These are phyloP conservation scores for Omphalotus guepiniiformis DNA, from an alignment of 768 basidiomycete species.

Conservation along the genomic window DNA sequence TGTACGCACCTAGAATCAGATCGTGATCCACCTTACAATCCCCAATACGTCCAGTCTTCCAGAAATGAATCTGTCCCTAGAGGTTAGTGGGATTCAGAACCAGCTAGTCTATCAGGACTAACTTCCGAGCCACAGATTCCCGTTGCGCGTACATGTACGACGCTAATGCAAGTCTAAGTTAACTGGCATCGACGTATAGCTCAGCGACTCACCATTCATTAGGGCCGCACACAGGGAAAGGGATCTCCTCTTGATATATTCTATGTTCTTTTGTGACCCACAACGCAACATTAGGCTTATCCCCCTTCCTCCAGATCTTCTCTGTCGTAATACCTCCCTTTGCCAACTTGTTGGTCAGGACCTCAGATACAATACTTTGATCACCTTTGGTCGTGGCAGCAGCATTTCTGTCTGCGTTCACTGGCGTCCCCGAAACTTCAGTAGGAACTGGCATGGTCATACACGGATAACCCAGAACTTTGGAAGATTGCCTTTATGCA, in stretches of 20 bases:
- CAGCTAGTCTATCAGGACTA: no score
- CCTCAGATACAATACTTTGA: not conserved
- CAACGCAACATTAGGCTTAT: constrained; percentile 2
- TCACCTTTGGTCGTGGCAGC: no score
- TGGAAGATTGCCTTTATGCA: no score
- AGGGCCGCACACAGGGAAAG: not conserved
- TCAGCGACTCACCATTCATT: not conserved
- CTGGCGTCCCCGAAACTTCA: no score
- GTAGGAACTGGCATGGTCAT: no score
- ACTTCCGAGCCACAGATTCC: constrained; percentile 1
- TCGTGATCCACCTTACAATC: constrained; percentile 6
- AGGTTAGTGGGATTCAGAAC: not conserved
- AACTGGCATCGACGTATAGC: no score
- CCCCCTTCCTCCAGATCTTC: not conserved
- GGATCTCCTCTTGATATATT: not conserved
- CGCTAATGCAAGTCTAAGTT: not conserved
- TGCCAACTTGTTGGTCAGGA: not conserved
- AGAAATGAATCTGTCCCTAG: constrained; percentile 7
- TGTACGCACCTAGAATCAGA: not conserved
- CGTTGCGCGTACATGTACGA: constrained; percentile 4
- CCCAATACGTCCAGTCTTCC: constrained; percentile 8
- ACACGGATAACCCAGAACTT: no score
- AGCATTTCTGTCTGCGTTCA: no score
- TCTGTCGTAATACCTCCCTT: constrained; percentile 2
- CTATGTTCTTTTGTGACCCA: not conserved